Conservation (phyloP, 306 rosid genomes). For the Cicer arietinum region DNA sequence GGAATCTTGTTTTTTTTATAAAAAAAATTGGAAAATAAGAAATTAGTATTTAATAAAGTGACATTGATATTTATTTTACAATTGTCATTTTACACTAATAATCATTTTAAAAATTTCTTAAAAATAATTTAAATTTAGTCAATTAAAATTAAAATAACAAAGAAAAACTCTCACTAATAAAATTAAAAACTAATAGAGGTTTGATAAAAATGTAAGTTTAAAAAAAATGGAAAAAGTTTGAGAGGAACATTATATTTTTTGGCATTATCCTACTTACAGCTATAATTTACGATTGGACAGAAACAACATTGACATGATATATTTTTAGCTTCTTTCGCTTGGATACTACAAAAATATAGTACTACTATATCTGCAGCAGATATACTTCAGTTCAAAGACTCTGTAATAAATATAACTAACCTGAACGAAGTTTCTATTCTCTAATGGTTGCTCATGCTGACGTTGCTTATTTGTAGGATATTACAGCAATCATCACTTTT, state of each 20-base stretch:
- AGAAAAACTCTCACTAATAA: no score
- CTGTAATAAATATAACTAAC: constrained; percentile 54
- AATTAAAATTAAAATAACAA: no score
- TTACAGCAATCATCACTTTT: constrained; percentile 33
- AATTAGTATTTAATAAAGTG: no score
- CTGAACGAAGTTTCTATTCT: constrained; percentile 40
- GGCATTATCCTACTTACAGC: constrained; percentile 9
- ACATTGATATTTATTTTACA: no score
- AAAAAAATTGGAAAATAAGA: no score
- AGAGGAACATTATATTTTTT: neutral
- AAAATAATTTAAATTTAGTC: no score
- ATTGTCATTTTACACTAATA: no score
- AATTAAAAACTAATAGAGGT: neutral
- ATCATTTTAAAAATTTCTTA: no score
- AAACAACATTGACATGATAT: constrained; percentile 42
- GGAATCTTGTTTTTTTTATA: neutral
- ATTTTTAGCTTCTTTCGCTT: constrained; percentile 8
- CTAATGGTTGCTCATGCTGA: constrained; percentile 30
- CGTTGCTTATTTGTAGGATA: neutral
- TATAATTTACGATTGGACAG: constrained; percentile 47
- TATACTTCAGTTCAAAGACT: constrained; percentile 8
- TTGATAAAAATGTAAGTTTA: neutral
- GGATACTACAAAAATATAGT: constrained; percentile 24
- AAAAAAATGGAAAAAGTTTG: no score
- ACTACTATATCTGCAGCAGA: neutral